Base-by-base conservation (phyloP, 2,329 filamentous ascomycete genomes). In the Boeremia exigua region DNA sequence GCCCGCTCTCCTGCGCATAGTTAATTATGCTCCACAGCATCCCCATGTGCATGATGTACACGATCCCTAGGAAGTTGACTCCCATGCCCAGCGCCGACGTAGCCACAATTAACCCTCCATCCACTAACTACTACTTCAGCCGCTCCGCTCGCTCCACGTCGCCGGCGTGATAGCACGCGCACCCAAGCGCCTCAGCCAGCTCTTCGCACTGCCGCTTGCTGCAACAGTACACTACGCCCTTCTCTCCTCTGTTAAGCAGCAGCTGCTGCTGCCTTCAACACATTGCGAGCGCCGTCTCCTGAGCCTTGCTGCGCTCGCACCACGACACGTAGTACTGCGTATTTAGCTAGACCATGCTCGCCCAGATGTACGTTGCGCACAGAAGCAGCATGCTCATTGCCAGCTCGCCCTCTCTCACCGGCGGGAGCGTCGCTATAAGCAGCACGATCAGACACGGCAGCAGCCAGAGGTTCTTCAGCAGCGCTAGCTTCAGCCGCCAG, bases 31-130 rank as follows among this genome's bases (percentile, higher is more conserved):
- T n/a, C n/a, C n/a, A n/a, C n/a, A 32, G 46, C 33, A 59, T 58
- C 28, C 37, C 48, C 32, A 59, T 37, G 30, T 61, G 45, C 28
- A 61, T 23, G 4, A 60, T 55, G 15, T 48, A 55, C 30, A 58
- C 32, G 48, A 69, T 64, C 4, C 50, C 51, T 15, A 27, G 28
- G 36, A 58, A 65, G 49, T 69, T 51, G 11, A 69, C 54, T 3
- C 58, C 49, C 10, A 44, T 66, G 7, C 54, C 54, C 19, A 69
- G 42, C 17, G 56, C 54, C 8, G 48, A 63, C 10, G 48, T 69
- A 25, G 59, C 66, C 12, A 68, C 32, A 14, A 68, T 67, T 9
- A 67, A 25, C 27, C 49, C 54, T 4, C 50, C 33, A 15, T 56
- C 2, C 15, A 57, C 30, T 30, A 57, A 10, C 57, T 32, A 67